These are phyloP conservation scores for Amanita exitialis DNA, from an alignment of 768 basidiomycete species.

Conservation along the genomic window DNA sequence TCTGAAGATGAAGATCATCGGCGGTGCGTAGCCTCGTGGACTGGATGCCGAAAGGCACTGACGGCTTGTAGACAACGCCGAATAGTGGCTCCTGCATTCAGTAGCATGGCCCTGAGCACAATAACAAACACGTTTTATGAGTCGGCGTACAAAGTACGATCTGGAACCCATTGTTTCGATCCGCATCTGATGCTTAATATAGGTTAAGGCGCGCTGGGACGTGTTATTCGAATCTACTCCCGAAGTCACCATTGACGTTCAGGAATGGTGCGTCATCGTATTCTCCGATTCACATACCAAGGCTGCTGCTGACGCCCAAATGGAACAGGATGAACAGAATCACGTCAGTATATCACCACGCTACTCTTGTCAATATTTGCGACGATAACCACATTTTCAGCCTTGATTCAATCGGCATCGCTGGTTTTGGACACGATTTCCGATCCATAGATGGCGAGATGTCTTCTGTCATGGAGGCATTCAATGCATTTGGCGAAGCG, in stretches of 20 bases:
- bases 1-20: conserved; percentile 33
- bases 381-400: conserved; percentile 13
- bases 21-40: conserved; percentile 15
- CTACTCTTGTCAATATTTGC: not conserved
- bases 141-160: conserved; percentile 26
- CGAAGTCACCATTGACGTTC: conserved; percentile 1
- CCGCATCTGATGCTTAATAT: not conserved
- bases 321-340: conserved; percentile 33
- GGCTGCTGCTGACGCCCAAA: not conserved
- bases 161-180: not conserved
- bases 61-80: conserved; percentile 24
- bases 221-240: not conserved
- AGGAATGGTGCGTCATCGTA: not conserved
- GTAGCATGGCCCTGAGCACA: conserved; percentile 25
- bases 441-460: conserved; percentile 37
- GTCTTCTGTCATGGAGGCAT: conserved; percentile 30
- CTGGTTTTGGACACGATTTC: conserved; percentile 45
- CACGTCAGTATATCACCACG: conserved; percentile 20
- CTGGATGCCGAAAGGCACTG: not conserved
- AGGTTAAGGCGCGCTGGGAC: conserved; percentile 1
- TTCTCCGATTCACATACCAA: not conserved
- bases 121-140: conserved; percentile 29
- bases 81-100: conserved; percentile 29
- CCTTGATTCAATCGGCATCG: conserved; percentile 38
- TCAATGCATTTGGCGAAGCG: conserved; percentile 17